A percentile compares a stretch with the other conserved stretches of the same genome.
These are phyloP conservation scores for Hanseniaspora jakobsenii DNA, from an alignment of 805 yeast species.

Conservation along the genomic window DNA sequence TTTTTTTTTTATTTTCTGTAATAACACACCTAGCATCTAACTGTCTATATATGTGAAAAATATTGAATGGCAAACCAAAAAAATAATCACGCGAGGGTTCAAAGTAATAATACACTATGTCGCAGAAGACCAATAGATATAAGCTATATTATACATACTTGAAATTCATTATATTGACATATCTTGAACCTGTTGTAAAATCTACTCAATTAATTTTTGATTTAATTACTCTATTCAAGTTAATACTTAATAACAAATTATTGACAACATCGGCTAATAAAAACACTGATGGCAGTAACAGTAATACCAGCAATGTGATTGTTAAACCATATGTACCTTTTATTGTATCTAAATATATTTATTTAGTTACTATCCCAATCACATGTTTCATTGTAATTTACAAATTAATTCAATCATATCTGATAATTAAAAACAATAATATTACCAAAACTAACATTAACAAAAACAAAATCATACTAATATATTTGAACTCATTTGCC, in stretches of 20 bases:
- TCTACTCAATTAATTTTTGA: not conserved
- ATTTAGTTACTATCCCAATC: not conserved
- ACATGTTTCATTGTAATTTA: not conserved
- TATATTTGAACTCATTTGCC: slow-evolving; percentile 4
- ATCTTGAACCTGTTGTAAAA: not conserved
- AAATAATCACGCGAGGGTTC: too few relatives aligned
- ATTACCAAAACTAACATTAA: too few relatives aligned
- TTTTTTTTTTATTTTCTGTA: too few relatives aligned
- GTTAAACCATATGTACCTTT: slow-evolving; percentile 1
- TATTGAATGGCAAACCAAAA: too few relatives aligned
- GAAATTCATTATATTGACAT: not conserved
- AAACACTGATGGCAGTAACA: too few relatives aligned
- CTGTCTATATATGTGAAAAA: too few relatives aligned
- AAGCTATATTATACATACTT: not conserved
- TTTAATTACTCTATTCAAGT: not conserved
- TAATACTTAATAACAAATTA: not conserved
- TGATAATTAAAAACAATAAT: slow-evolving; percentile 4
- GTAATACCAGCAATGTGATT: too few relatives aligned
- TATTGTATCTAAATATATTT: slow-evolving; percentile 5
- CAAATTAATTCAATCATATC: not conserved
- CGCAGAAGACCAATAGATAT: not conserved
- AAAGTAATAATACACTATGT: too few relatives aligned
- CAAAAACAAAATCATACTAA: slow-evolving; percentile 1
- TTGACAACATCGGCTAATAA: too few relatives aligned
- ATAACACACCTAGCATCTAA: too few relatives aligned